Evolutionary conservation across 305 asterid species (phyloP).

Genomic region (Fraxinus velutina): DNA sequence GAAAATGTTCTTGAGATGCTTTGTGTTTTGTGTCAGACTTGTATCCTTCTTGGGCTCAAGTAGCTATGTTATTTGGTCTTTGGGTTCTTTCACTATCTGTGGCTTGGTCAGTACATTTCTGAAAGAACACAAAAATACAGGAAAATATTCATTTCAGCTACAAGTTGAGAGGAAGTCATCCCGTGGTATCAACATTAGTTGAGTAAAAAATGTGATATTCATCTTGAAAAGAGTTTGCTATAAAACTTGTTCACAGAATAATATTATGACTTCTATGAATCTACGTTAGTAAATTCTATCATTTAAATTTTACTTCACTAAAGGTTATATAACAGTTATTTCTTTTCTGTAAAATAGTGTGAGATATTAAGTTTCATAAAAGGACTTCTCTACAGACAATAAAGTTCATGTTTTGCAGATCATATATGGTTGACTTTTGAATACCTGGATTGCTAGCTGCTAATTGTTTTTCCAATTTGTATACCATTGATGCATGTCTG

Average conservation of each 20-base stretch:
- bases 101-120: not conserved
- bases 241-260: not conserved
- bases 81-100: not conserved
- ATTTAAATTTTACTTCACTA: not conserved
- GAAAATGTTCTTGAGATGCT: not conserved
- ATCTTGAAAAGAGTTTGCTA: not conserved
- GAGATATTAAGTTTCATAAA: not conserved
- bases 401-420: not conserved
- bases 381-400: not conserved
- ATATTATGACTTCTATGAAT: not conserved
- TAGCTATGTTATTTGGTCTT: not conserved
- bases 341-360: not conserved
- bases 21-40: not conserved
- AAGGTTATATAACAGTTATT: not conserved
- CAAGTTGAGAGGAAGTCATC: not conserved
- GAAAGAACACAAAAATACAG: not conserved
- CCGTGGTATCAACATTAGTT: not conserved
- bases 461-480: not conserved
- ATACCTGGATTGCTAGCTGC: not conserved
- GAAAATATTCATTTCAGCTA: not conserved
- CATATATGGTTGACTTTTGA: conserved; percentile 2
- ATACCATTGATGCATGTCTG: not conserved
- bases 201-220: not conserved
- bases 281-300: not conserved
- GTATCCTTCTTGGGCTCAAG: not conserved